Conservation (phyloP, 2,329 filamentous ascomycete species). For the Apiospora arundinis region DNA sequence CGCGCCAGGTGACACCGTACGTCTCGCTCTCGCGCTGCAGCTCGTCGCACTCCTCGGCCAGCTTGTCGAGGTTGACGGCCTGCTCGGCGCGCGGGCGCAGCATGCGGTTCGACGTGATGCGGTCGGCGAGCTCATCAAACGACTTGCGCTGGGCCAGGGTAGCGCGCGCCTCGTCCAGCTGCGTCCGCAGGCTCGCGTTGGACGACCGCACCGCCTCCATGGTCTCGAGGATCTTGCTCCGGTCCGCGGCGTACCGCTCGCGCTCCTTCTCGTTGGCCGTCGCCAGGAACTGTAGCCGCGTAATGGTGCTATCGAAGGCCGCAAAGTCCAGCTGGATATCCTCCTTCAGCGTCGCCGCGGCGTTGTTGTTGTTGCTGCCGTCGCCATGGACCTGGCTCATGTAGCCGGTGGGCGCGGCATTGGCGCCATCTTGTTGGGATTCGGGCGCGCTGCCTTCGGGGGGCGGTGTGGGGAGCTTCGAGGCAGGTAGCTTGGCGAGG, state of each 20-base stretch:
- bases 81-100: slow-evolving; percentile 87
- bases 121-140: slow-evolving; percentile 88
- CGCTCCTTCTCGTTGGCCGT: slow-evolving; percentile 85
- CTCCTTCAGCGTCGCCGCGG: slow-evolving; percentile 68
- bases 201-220: slow-evolving; percentile 79
- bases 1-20: slow-evolving; percentile 83
- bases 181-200: slow-evolving; percentile 73
- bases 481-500: slow-evolving; percentile 59
- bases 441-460: slow-evolving; percentile 54
- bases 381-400: slow-evolving; percentile 44
- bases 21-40: slow-evolving; percentile 83
- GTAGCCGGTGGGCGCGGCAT: slow-evolving; percentile 30
- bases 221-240: slow-evolving; percentile 77
- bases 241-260: slow-evolving; percentile 81
- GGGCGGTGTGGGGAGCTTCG: slow-evolving; percentile 69
- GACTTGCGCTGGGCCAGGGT: slow-evolving; percentile 80
- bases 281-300: slow-evolving; percentile 85
- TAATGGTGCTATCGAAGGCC: slow-evolving; percentile 83
- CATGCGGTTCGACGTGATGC: slow-evolving; percentile 81
- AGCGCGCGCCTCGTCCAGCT: slow-evolving; percentile 77
- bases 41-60: slow-evolving; percentile 87
- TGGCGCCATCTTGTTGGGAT: slow-evolving; percentile 39
- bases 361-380: slow-evolving; percentile 37
- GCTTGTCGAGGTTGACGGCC: slow-evolving; percentile 75
- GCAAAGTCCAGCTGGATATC: slow-evolving; percentile 89